Conservation (phyloP, 1,284 basidiomycete species). For the Marasmius tenuissimus region DNA sequence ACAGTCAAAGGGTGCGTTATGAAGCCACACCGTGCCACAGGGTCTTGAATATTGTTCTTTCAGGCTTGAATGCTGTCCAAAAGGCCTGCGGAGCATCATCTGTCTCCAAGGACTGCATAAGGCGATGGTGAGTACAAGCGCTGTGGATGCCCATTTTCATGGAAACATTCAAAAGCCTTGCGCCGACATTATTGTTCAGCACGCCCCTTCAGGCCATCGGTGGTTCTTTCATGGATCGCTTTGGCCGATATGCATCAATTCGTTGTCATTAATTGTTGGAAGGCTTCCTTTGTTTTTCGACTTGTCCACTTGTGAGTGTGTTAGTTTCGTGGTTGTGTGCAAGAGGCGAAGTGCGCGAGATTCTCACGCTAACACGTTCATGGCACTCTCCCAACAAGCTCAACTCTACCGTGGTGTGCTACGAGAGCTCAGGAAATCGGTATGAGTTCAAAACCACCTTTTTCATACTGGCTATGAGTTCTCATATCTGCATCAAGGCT, state of each 20-base stretch:
- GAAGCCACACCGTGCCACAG: background rate
- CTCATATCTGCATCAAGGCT: conserved; percentile 4
- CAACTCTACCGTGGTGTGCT: conserved; percentile 39
- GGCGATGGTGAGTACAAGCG: no score
- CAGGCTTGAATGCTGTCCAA: background rate
- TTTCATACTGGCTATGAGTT: background rate
- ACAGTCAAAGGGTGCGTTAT: background rate
- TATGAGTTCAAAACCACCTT: conserved; percentile 18
- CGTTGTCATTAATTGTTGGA: no score
- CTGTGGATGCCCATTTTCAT: no score
- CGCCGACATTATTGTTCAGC: no score
- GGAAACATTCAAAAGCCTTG: no score
- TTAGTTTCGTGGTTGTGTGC: background rate
- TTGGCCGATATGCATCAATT: no score
- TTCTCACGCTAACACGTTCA: background rate
- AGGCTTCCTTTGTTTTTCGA: background rate
- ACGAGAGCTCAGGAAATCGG: conserved; percentile 41
- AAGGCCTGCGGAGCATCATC: no score
- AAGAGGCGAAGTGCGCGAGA: background rate
- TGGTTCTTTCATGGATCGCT: no score
- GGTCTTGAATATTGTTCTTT: background rate
- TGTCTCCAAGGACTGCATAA: no score
- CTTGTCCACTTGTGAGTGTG: background rate
- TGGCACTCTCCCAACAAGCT: conserved; percentile 31
- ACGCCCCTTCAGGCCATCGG: no score